These are phyloP conservation scores for Boehmeria nivea DNA, from an alignment of 306 rosid species.

Conservation along the genomic window DNA sequence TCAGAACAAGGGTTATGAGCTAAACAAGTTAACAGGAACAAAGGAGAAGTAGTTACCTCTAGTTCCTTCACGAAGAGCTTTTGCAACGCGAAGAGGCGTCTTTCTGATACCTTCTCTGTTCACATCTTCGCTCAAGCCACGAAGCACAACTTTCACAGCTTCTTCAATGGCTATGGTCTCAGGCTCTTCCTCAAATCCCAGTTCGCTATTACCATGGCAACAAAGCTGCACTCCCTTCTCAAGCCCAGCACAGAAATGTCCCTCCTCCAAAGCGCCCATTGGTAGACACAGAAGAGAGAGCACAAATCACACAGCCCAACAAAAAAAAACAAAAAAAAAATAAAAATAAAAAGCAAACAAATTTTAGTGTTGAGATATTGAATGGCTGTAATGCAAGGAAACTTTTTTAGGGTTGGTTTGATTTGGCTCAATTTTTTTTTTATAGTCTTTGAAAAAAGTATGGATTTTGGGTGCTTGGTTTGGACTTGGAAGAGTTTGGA, in stretches of 20 bases:
- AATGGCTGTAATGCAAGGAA: too few relatives aligned
- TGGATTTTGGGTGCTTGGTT: too few relatives aligned
- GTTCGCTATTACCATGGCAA: constrained; percentile 23
- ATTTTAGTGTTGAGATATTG: too few relatives aligned
- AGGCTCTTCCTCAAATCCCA: constrained; percentile 42
- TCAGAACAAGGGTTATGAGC: background rate
- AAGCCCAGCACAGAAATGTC: constrained; percentile 47
- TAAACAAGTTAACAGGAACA: background rate
- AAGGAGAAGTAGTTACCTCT: constrained; percentile 54
- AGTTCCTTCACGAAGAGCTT: constrained; percentile 92
- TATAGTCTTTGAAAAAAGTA: too few relatives aligned
- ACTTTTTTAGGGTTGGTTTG: too few relatives aligned
- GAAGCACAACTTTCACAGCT: constrained; percentile 71
- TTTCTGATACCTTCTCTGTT: constrained; percentile 79
- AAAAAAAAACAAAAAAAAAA: background rate
- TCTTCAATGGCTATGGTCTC: constrained; percentile 52
- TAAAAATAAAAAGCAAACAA: background rate
- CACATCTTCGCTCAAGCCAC: constrained; percentile 77
- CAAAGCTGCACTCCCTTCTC: constrained; percentile 45
- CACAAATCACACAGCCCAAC: constrained; percentile 8
- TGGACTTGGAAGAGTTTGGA: too few relatives aligned
- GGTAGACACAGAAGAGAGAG: constrained; percentile 16
- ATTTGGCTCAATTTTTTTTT: too few relatives aligned
- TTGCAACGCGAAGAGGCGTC: constrained; percentile 91
- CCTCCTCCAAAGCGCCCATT: constrained; percentile 89